Evolutionary conservation across 192 early-diverging fungal species (phyloP).

Genomic region (Coemansia sp.): DNA sequence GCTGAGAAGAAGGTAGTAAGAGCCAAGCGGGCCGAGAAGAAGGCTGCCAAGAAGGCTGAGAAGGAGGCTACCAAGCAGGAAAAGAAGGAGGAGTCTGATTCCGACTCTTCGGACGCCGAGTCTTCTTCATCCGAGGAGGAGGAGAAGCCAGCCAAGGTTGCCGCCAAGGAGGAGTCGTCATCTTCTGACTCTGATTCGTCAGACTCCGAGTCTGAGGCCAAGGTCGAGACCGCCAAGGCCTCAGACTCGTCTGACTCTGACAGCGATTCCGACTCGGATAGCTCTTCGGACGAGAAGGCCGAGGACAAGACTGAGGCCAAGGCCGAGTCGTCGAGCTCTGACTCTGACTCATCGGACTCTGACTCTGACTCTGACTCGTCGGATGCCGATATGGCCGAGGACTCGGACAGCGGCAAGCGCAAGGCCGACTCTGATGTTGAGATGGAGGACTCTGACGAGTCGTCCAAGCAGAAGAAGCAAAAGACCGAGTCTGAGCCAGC

Average conservation of each 20-base stretch:
- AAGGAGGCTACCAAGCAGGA: not conserved
- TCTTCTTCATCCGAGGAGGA: slow-evolving; percentile 34
- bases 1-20: slow-evolving; percentile 12
- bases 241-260: not conserved
- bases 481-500: slow-evolving; percentile 50
- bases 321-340: slow-evolving; percentile 2
- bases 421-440: slow-evolving; percentile 49
- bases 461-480: slow-evolving; percentile 51
- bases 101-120: not conserved
- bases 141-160: slow-evolving; percentile 19
- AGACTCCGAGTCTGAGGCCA: not conserved
- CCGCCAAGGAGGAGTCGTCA: not conserved
- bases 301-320: not conserved
- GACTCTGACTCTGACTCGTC: slow-evolving; percentile 1
- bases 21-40: slow-evolving; percentile 4
- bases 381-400: slow-evolving; percentile 18
- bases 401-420: slow-evolving; percentile 55
- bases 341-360: slow-evolving; percentile 1
- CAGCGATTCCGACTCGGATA: slow-evolving; percentile 3
- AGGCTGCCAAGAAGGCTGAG: slow-evolving; percentile 13
- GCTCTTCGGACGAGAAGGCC: not conserved
- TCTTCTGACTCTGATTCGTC: not conserved
- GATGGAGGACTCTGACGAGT: slow-evolving; percentile 20
- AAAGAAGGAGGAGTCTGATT: slow-evolving; percentile 13
- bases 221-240: not conserved